phyloP scores from a whole-genome alignment of 768 basidiomycete genomes.

The Leccinum subtestaceum region DNA sequence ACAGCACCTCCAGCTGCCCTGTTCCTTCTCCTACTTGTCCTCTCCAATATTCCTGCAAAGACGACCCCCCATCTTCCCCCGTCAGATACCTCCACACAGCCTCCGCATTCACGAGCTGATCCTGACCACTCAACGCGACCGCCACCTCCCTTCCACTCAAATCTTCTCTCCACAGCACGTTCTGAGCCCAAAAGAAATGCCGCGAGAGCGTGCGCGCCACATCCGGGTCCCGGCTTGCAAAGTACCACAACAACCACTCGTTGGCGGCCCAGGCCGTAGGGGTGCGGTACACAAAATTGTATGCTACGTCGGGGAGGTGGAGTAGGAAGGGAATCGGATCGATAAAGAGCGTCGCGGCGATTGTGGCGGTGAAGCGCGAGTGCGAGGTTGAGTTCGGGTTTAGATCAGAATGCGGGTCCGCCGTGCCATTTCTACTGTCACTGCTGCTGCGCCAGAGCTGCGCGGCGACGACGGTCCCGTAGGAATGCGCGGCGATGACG shows the following conservation, averaged over 20 bases:
- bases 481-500: constrained; percentile 57
- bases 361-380: constrained; percentile 26
- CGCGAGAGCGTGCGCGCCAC: constrained; percentile 56
- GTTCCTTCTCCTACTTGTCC: neutral
- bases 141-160: constrained; percentile 33
- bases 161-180: constrained; percentile 59
- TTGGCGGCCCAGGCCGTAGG: constrained; percentile 41
- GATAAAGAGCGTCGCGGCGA: constrained; percentile 49
- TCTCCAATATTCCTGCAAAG: constrained; percentile 24
- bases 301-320: constrained; percentile 59
- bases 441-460: constrained; percentile 46
- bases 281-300: constrained; percentile 62
- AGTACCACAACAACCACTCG: constrained; percentile 70
- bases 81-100: constrained; percentile 42
- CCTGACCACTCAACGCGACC: constrained; percentile 38
- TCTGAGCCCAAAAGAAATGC: constrained; percentile 67
- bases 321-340: constrained; percentile 68
- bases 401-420: neutral
- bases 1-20: constrained; percentile 39
- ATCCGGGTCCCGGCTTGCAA: constrained; percentile 61
- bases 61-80: constrained; percentile 17
- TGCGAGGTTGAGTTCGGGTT: neutral
- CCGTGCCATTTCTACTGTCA: neutral
- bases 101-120: constrained; percentile 42
- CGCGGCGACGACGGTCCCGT: constrained; percentile 56